Conservation (phyloP, 1,284 basidiomycete genomes). For the Ganoderma leucocontextum region DNA sequence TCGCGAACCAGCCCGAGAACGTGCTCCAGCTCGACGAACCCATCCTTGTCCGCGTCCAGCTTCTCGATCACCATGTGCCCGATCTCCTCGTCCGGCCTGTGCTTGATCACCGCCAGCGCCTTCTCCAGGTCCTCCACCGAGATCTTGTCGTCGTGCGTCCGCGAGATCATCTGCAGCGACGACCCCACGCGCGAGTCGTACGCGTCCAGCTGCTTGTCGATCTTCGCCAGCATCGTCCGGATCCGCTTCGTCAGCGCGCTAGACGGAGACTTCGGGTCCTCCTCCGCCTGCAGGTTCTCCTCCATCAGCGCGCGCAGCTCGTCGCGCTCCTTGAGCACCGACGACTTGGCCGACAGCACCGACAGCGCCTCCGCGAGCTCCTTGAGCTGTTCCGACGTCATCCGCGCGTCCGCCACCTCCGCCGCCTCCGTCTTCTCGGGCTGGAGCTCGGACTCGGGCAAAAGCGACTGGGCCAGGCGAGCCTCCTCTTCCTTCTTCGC, state of each 20-base stretch:
- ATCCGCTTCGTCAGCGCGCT: slow-evolving; percentile 93
- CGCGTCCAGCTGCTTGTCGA: slow-evolving; percentile 92
- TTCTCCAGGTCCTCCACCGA: slow-evolving; percentile 90
- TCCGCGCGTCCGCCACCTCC: slow-evolving; percentile 71
- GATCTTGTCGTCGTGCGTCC: slow-evolving; percentile 92
- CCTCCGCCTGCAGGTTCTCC: slow-evolving; percentile 90
- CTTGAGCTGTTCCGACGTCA: slow-evolving; percentile 96
- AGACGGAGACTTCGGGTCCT: slow-evolving; percentile 83
- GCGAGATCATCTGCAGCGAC: slow-evolving; percentile 93
- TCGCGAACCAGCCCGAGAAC: slow-evolving; percentile 82
- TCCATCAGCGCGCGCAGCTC: slow-evolving; percentile 92
- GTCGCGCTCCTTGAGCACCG: slow-evolving; percentile 94
- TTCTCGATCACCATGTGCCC: slow-evolving; percentile 91
- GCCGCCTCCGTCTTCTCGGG: slow-evolving; percentile 61
- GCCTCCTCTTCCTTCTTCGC: slow-evolving; percentile 85
- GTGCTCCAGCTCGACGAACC: slow-evolving; percentile 90
- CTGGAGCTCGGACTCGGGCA: slow-evolving; percentile 79
- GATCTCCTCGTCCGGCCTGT: slow-evolving; percentile 92
- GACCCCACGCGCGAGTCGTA: slow-evolving; percentile 93
- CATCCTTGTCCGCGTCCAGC: slow-evolving; percentile 96
- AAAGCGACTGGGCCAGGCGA: slow-evolving; percentile 74
- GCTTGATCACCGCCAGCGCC: slow-evolving; percentile 93
- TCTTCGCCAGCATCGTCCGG: slow-evolving; percentile 94
- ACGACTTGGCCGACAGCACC: slow-evolving; percentile 94
- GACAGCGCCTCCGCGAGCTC: slow-evolving; percentile 94